Evolutionary conservation across 306 rosid genomes (phyloP).

Genomic region (Corylus heterophylla): DNA sequence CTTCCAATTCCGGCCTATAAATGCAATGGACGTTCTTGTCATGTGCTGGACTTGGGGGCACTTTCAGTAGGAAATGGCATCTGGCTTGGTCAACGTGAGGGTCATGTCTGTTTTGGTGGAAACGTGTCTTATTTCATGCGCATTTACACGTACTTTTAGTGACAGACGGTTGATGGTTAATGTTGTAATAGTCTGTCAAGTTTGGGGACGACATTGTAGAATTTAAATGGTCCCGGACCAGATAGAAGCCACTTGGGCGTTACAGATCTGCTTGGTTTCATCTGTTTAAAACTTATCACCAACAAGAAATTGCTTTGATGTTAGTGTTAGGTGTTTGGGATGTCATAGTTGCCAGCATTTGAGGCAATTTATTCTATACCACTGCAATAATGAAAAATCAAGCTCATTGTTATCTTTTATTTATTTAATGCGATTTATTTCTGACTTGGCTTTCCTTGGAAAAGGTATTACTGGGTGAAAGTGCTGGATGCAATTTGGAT

Average conservation of each 20-base stretch:
- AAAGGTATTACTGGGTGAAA: conserved; percentile 84
- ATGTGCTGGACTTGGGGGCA: background rate
- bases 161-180: background rate
- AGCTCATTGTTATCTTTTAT: conserved; percentile 6
- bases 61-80: background rate
- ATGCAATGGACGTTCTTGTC: background rate
- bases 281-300: background rate
- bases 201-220: background rate
- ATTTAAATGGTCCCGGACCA: background rate
- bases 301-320: background rate
- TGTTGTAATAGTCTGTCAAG: background rate
- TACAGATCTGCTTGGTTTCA: background rate
- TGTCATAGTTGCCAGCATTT: conserved; percentile 16
- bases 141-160: background rate
- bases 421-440: conserved; percentile 16
- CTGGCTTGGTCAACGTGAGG: background rate
- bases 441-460: conserved; percentile 28
- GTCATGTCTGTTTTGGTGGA: background rate
- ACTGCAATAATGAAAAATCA: conserved; percentile 5
- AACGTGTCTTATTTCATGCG: background rate
- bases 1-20: background rate
- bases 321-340: background rate
- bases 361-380: conserved; percentile 7
- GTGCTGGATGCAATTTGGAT: conserved; percentile 47
- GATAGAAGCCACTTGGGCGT: background rate